Conservation (phyloP, 768 basidiomycete genomes). For the Xerocomellus intermedius region DNA sequence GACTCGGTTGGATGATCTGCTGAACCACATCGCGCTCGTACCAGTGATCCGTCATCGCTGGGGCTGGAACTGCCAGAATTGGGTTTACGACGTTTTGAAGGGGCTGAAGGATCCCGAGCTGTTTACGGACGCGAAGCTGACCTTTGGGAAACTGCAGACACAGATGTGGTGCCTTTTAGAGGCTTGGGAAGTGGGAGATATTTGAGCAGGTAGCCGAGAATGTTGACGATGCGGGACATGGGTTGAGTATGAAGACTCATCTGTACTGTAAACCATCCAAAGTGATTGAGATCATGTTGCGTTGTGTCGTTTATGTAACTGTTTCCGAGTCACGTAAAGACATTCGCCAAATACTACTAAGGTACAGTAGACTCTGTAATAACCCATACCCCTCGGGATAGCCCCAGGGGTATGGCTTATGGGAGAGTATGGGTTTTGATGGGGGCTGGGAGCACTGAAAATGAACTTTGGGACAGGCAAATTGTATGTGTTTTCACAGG, state of each 20-base stretch:
- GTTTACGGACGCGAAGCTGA: conserved; percentile 16
- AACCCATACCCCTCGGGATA: too few relatives aligned
- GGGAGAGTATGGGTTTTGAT: too few relatives aligned
- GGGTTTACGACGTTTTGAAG: conserved; percentile 26
- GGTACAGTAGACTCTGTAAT: too few relatives aligned
- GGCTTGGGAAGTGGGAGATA: conserved; percentile 30
- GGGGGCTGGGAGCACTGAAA: too few relatives aligned
- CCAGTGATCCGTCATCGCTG: conserved; percentile 15
- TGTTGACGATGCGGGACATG: not conserved
- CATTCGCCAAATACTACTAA: too few relatives aligned
- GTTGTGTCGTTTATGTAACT: not conserved
- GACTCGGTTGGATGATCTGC: conserved; percentile 10
- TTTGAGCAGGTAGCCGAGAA: conserved; percentile 3
- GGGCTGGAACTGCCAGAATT: conserved; percentile 29
- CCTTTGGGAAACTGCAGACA: conserved; percentile 19
- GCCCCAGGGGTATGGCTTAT: too few relatives aligned
- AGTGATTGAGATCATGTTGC: not conserved
- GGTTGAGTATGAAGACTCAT: not conserved
- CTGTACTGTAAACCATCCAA: not conserved
- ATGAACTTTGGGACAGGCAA: too few relatives aligned
- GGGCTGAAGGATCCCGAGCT: conserved; percentile 10
- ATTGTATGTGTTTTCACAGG: too few relatives aligned
- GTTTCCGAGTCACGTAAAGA: too few relatives aligned
- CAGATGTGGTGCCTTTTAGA: conserved; percentile 31
- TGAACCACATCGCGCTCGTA: conserved; percentile 19